A percentile compares a stretch with the other conserved stretches of the same genome.
Conservation (phyloP, 2,329 filamentous ascomycete genomes). For the Exophiala calicioides region DNA sequence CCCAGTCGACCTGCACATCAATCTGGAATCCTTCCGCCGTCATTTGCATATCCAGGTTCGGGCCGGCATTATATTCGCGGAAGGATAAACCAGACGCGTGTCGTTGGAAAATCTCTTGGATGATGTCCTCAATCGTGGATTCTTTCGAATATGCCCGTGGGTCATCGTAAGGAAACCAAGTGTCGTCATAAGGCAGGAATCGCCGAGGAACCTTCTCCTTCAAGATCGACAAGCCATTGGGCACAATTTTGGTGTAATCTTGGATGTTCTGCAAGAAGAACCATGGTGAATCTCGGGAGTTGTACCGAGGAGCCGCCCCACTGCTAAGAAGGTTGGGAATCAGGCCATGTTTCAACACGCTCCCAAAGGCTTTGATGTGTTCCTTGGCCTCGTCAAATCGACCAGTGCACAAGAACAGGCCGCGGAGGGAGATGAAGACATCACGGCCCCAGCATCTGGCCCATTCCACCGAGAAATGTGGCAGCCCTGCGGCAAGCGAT, state of each 20-base stretch:
- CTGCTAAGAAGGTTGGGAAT: slow-evolving; percentile 90
- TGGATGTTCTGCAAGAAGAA: slow-evolving; percentile 97
- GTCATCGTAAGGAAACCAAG: slow-evolving; percentile 84
- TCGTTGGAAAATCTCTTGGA: slow-evolving; percentile 89
- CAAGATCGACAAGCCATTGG: slow-evolving; percentile 72
- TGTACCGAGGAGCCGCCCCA: slow-evolving; percentile 85
- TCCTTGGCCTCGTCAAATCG: slow-evolving; percentile 86
- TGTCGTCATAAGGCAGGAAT: slow-evolving; percentile 94
- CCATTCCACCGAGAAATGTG: slow-evolving; percentile 93
- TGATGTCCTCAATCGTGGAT: slow-evolving; percentile 82
- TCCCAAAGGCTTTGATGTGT: slow-evolving; percentile 92
- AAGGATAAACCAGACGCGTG: slow-evolving; percentile 91
- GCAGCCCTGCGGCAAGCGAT: slow-evolving; percentile 85
- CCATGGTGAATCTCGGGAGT: slow-evolving; percentile 95
- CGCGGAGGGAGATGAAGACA: slow-evolving; percentile 92
- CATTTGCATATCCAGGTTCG: slow-evolving; percentile 89
- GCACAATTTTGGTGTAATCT: slow-evolving; percentile 81
- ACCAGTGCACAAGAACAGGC: slow-evolving; percentile 86
- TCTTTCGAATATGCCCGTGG: slow-evolving; percentile 79
- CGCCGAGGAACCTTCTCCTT: slow-evolving; percentile 76
- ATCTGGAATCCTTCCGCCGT: slow-evolving; percentile 88
- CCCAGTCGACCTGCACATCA: slow-evolving; percentile 87
- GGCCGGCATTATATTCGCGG: slow-evolving; percentile 90
- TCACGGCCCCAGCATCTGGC: slow-evolving; percentile 96
- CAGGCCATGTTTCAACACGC: slow-evolving; percentile 97